Evolutionary conservation across 768 basidiomycete species (phyloP), one percentile per base, ranked within the genome.

Genomic region (Rhizopogon sp.): DNA sequence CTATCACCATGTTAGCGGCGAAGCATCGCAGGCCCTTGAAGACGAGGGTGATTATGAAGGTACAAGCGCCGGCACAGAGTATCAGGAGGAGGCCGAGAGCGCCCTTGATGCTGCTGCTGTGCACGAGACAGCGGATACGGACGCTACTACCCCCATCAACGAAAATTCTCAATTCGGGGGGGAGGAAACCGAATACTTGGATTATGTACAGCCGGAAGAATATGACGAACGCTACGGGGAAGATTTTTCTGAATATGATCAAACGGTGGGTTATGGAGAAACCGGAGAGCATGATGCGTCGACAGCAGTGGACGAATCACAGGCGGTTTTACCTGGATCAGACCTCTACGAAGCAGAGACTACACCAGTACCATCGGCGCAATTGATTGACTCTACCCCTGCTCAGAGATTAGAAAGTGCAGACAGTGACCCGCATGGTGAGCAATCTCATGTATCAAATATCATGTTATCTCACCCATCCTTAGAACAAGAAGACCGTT

Each of bases 171-270:
- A 63, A 39, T 65, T 59, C 7, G 66, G 60, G 14, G 72, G 62
- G 43, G 71, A 75, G 41, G 70, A 66, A 10, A 61, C 66, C 6
- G 72, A 71, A 51, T 72, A 72, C 44, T 41, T 65, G 17, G 70
- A 73, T 33, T 63, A 68, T 42, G 62, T 60, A 44, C 67, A 72
- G 28, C 54, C 60, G 2, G 70, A 66, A 47, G 75, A 75, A 22
- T 70, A 71, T 53, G 70, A 72, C 25, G 71, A 72, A 37, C 63
- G 58, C 41, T 72, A 68, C 29, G 70, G 68, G 22, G 75, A 74
- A 29, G 70, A 67, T 29, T 62, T 70, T 11, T 62, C 62, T 0
- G 73, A 75, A 49, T 61, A 62, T 10, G 61, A 56, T 37, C 62
- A 65, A 46, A 50, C 55, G 42, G 49, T 17, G 11, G 64, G 62